Conservation (phyloP, 495 filamentous ascomycete genomes). For the Penicillium verhagenii region DNA sequence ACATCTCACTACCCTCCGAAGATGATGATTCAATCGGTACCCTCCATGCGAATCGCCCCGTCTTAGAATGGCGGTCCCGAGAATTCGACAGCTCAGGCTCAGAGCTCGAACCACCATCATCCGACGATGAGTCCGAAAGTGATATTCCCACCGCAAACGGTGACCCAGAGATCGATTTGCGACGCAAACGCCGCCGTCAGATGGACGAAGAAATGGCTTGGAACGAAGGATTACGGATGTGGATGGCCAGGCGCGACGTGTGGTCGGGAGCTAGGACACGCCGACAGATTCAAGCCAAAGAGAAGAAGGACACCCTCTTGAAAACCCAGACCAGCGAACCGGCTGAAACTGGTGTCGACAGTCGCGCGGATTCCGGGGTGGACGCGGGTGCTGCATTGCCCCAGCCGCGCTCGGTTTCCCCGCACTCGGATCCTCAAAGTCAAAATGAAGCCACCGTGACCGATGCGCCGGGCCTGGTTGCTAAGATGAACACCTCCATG, state of each 20-base stretch:
- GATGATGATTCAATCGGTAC: conserved; percentile 4
- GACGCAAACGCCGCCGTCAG: conserved; percentile 56
- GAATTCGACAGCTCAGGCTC: conserved; percentile 46
- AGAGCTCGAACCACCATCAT: conserved; percentile 39
- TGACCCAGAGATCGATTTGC: conserved; percentile 44
- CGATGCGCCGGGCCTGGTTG: conserved; percentile 32
- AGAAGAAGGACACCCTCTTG: conserved; percentile 13
- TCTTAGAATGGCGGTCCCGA: conserved; percentile 42
- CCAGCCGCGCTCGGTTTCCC: conserved; percentile 3
- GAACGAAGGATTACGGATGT: conserved; percentile 80
- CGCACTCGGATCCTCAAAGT: conserved; percentile 7
- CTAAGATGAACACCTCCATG: conserved; percentile 26
- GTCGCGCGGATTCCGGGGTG: conserved; percentile 2
- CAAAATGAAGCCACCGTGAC: conserved; percentile 13
- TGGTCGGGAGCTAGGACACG: conserved; percentile 75
- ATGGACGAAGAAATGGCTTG: conserved; percentile 74
- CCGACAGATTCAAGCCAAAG: conserved; percentile 26
- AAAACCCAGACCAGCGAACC: not conserved
- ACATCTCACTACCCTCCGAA: conserved; percentile 19
- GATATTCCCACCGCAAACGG: conserved; percentile 12
- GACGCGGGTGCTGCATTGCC: conserved; percentile 8
- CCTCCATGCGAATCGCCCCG: conserved; percentile 29
- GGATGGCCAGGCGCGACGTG: conserved; percentile 69
- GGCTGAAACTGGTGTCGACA: conserved; percentile 4
- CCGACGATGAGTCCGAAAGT: conserved; percentile 21